Base-by-base conservation (phyloP, 352 stramenopile genomes). In the Phytophthora idaei region DNA sequence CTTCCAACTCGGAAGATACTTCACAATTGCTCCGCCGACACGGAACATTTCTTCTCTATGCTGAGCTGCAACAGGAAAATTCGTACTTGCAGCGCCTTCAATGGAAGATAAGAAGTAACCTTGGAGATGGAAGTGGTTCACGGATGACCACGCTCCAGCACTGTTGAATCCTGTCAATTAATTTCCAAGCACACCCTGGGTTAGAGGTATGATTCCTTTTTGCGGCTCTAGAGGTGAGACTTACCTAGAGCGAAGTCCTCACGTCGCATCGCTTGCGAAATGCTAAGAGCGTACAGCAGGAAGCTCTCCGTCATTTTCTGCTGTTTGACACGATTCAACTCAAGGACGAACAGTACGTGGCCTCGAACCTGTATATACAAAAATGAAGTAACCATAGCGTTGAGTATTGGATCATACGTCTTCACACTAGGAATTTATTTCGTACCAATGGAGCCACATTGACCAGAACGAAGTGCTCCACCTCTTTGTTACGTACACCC, bases 121-220 rank as follows among this genome's bases (percentile, higher is more conserved):
- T 65, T 93, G 85, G 3, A 92, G 77, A 34, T 93, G 85, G 47
- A 87, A 85, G 54, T 93, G 83, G 49, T 92, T 90, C 9, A 93
- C 85, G 4, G 83, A 92, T 8, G 85, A 89, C 85, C 85, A 93
- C 14, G 85, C 85, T 17, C 85, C 85, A 29, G 70, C 64, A 51
- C 85, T 90, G 58, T 93, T 93, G 62, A 91, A 93, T 5, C 83
- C 85, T 81, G 32, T 54, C 5, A 45, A 15, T 17, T 28, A 7
- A 3, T 37, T 31, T n/a, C 6, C 34, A 9, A 39, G 34, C 34
- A n/a, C 36, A n/a, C 36, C 8, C 5, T 42, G 12, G 8, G 4
- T 47, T 34, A 54, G 27, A 27, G n/a, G 27, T 48, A 4, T 27
- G n/a, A 9, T 7, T 47, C 41, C 8, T 28, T 36, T 21, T 10